Percentiles rank a stretch among this genome's conserved stretches.
Conservation (phyloP, 305 asterid species). For the Fraxinus angustifolia region DNA sequence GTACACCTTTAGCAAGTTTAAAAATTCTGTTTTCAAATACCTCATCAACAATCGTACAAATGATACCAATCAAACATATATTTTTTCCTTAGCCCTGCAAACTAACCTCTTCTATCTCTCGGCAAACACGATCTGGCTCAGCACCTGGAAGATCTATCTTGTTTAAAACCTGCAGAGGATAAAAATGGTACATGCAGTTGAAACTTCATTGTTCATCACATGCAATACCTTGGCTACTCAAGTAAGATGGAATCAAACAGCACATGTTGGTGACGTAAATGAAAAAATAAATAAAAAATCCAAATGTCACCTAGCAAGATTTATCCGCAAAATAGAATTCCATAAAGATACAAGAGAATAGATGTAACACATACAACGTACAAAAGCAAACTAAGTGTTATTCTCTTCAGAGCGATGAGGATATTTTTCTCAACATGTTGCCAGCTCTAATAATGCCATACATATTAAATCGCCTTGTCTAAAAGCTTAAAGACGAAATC, state of each 20-base stretch:
- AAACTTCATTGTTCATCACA: slow-evolving; percentile 18
- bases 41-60: slow-evolving; percentile 3
- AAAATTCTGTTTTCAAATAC: slow-evolving; percentile 14
- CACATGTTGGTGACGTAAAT: slow-evolving; percentile 8
- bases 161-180: slow-evolving; percentile 76
- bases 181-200: slow-evolving; percentile 16
- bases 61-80: background rate
- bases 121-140: slow-evolving; percentile 82
- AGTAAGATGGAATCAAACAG: slow-evolving; percentile 16
- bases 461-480: background rate
- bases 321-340: background rate
- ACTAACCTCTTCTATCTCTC: slow-evolving; percentile 97
- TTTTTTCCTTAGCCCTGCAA: slow-evolving; percentile 15
- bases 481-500: background rate
- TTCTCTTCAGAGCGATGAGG: background rate
- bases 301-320: background rate
- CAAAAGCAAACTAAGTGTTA: background rate
- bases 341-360: background rate
- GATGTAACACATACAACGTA: background rate
- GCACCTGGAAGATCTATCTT: slow-evolving; percentile 99
- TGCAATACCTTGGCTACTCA: slow-evolving; percentile 9
- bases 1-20: slow-evolving; percentile 22
- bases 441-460: background rate
- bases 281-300: background rate
- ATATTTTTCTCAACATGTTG: background rate